Evolutionary conservation across 305 asterid genomes (phyloP).

Genomic region (Petunia hybrid): DNA sequence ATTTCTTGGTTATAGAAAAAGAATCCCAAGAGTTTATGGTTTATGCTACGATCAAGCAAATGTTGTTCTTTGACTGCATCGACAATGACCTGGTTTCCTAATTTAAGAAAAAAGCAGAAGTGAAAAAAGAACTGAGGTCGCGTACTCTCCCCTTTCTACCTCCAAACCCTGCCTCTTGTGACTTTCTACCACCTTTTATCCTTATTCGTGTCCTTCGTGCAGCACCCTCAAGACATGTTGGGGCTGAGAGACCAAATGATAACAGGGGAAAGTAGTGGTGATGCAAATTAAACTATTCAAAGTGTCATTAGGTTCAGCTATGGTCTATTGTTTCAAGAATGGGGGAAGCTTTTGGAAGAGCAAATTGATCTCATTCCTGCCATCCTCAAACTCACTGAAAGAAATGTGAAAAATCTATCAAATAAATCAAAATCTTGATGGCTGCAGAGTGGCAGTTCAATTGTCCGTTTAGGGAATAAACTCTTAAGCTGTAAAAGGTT

Average conservation of each 20-base stretch:
- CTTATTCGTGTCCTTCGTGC: constrained; percentile 13
- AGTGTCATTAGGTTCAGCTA: neutral
- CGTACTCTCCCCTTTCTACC: constrained; percentile 3
- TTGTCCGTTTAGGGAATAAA: neutral
- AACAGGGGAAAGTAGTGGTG: constrained; percentile 8
- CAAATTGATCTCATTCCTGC: constrained; percentile 20
- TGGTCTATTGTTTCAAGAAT: neutral
- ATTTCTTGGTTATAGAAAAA: no score
- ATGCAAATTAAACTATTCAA: constrained; percentile 25
- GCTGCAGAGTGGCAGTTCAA: constrained; percentile 12
- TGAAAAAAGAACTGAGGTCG: constrained; percentile 10
- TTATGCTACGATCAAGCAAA: constrained; percentile 18
- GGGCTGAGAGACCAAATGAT: neutral
- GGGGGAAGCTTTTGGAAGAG: constrained; percentile 14
- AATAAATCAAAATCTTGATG: constrained; percentile 14
- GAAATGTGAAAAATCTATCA: neutral
- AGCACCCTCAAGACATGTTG: neutral
- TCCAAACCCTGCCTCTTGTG: constrained; percentile 5
- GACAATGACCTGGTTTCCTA: constrained; percentile 9
- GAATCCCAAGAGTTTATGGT: neutral
- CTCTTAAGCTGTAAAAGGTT: constrained; percentile 21
- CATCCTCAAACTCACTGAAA: constrained; percentile 3
- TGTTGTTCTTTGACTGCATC: constrained; percentile 1
- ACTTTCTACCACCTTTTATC: constrained; percentile 7
- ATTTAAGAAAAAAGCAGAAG: neutral